These are phyloP conservation scores for Ustilago trichophora DNA, from an alignment of 1,284 basidiomycete species.

Conservation along the genomic window DNA sequence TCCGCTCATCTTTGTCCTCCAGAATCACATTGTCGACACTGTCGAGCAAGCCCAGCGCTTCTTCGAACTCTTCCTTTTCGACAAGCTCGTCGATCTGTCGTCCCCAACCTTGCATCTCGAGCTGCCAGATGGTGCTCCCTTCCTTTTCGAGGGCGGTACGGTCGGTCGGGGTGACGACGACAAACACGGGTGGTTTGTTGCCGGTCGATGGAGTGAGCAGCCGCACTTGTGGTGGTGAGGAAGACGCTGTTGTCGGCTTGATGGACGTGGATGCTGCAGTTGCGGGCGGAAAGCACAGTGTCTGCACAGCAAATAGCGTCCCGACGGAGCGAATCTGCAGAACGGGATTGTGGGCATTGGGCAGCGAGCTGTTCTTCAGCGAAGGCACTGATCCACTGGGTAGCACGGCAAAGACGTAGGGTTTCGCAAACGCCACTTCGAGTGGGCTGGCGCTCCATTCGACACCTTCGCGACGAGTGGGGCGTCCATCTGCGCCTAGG, in stretches of 20 bases:
- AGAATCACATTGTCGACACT: slow-evolving; percentile 74
- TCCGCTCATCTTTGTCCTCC: slow-evolving; percentile 71
- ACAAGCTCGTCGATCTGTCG: slow-evolving; percentile 88
- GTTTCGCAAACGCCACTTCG: slow-evolving; percentile 81
- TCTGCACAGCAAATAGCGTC: slow-evolving; percentile 54
- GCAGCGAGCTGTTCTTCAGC: slow-evolving; percentile 28
- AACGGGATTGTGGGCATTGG: slow-evolving; percentile 39
- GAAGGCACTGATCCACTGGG: slow-evolving; percentile 48
- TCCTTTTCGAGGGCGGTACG: slow-evolving; percentile 41
- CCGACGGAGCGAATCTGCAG: slow-evolving; percentile 53
- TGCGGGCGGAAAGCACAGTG: slow-evolving; percentile 49
- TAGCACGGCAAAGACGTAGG: slow-evolving; percentile 76
- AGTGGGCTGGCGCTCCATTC: slow-evolving; percentile 84
- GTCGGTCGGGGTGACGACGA: slow-evolving; percentile 41
- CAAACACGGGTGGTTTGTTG: slow-evolving; percentile 43
- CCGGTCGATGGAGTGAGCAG: slow-evolving; percentile 44
- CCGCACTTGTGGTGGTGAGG: slow-evolving; percentile 35
- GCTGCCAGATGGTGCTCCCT: slow-evolving; percentile 75
- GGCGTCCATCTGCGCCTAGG: slow-evolving; percentile 76
- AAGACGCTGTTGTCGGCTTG: slow-evolving; percentile 1
- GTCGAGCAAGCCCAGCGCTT: slow-evolving; percentile 84
- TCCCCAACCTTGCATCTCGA: slow-evolving; percentile 78
- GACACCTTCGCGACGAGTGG: slow-evolving; percentile 73
- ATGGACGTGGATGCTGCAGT: background rate
- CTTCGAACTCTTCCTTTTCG: slow-evolving; percentile 75